Evolutionary conservation across 257 asterid genomes (phyloP).

Genomic region (Henckelia pumila): DNA sequence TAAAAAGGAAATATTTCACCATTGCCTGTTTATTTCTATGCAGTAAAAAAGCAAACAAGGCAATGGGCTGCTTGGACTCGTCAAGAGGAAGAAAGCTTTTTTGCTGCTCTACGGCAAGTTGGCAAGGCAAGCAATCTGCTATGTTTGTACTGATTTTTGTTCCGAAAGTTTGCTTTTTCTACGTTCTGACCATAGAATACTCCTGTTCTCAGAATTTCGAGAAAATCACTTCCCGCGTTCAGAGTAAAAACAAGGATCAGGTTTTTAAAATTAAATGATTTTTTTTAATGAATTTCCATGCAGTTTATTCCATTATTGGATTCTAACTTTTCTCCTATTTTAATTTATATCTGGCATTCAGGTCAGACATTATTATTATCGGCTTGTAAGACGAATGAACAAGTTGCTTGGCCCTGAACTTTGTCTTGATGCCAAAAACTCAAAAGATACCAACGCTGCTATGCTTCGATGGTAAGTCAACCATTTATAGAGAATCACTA

Average conservation of each 20-base stretch:
- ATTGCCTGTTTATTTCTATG: conserved; percentile 22
- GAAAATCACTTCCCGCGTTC: conserved; percentile 87
- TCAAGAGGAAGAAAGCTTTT: conserved; percentile 96
- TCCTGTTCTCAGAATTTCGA: conserved; percentile 73
- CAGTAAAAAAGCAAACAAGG: conserved; percentile 81
- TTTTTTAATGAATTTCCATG: conserved; percentile 13
- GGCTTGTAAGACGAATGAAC: conserved; percentile 98
- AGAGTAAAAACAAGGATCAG: conserved; percentile 99
- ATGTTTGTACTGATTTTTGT: conserved; percentile 21
- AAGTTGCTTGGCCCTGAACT: conserved; percentile 95
- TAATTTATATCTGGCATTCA: conserved; percentile 30
- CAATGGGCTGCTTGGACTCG: conserved; percentile 99
- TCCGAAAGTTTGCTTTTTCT: conserved; percentile 14
- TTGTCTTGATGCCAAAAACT: conserved; percentile 91
- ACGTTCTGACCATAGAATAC: conserved; percentile 20
- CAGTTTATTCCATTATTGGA: conserved; percentile 3
- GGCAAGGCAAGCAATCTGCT: conserved; percentile 72
- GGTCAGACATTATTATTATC: conserved; percentile 97
- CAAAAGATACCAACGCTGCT: conserved; percentile 93
- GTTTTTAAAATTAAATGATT: conserved; percentile 32
- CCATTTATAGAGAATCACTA: not conserved
- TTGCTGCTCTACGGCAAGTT: conserved; percentile 89
- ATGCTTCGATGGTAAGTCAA: conserved; percentile 87
- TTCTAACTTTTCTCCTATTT: conserved; percentile 23
- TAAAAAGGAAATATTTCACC: conserved; percentile 19